phyloP scores from a whole-genome alignment of 805 yeast genomes.

The Candida hungchunana region DNA sequence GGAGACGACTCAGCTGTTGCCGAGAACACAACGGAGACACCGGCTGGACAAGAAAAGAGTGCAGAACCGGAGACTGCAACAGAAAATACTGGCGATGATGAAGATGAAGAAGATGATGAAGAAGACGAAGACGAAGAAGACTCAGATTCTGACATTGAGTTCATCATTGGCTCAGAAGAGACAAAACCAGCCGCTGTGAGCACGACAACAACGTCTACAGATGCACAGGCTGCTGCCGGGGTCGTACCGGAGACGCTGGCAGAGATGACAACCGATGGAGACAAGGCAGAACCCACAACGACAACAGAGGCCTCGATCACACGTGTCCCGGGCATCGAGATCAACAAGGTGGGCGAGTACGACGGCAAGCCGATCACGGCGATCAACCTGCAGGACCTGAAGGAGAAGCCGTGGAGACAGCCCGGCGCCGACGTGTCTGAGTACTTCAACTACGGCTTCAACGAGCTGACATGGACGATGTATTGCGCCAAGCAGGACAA shows the following conservation, averaged over 20 bases:
- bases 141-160: conserved; percentile 70
- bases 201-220: conserved; percentile 27
- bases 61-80: conserved; percentile 11
- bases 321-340: conserved; percentile 49
- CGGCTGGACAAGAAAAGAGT: conserved; percentile 10
- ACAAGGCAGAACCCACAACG: conserved; percentile 17
- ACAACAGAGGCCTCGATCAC: conserved; percentile 33
- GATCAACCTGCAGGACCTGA: conserved; percentile 71
- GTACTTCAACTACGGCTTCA: conserved; percentile 94
- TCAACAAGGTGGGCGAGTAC: conserved; percentile 67
- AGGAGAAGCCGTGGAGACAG: conserved; percentile 96
- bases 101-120: conserved; percentile 26
- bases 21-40: conserved; percentile 2
- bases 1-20: conserved; percentile 15
- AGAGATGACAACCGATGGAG: conserved; percentile 32
- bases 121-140: conserved; percentile 41
- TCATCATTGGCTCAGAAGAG: conserved; percentile 57
- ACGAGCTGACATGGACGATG: conserved; percentile 93
- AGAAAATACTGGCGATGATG: conserved; percentile 19
- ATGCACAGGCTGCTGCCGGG: conserved; percentile 22
- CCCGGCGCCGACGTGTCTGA: conserved; percentile 96
- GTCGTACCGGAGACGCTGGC: conserved; percentile 30
- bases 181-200: conserved; percentile 18
- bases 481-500: conserved; percentile 87
- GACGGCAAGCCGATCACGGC: conserved; percentile 83